Base-by-base conservation (phyloP, 495 filamentous ascomycete genomes). In the Hyaloscypha bicolor region DNA sequence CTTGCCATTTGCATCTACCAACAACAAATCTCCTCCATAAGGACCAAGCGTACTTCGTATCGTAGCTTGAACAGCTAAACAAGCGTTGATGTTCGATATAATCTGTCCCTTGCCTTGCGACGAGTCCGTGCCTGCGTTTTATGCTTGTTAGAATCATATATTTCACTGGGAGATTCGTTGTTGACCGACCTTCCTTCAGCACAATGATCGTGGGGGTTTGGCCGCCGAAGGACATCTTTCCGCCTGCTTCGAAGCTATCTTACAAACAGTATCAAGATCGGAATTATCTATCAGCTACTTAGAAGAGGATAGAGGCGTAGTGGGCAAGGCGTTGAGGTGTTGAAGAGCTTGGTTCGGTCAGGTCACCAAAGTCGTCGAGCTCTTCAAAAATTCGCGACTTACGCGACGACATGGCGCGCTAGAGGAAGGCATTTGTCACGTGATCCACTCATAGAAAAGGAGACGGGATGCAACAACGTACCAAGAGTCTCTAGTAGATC, bases 141-240 rank as follows among this genome's bases (percentile, higher is more conserved):
- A 25, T 21, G 25, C 25, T 65, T 71, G 51, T 76, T 4, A 48
- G 42, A 69, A 74, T 75, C 70, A 59, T 60, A 30, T 59, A 37
- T 48, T 55, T 55, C 64, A 35, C 55, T 25, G 21, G 12, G 14
- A 37, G 25, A 57, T 9, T 55, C 35, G 56, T 48, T 35, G 11
- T 22, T 33, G 12, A 66, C 69, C 53, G 29, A 96, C 94, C 94
- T 82, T 99, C 95, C 82, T 95, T 96, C 71, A 99, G 86, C 80
- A 99, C 96, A 76, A 99, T 91, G 77, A 99, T 99, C 68, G 96
- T 99, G 77, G 95, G 95, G 71, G 95, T 93, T 81, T 99, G 95
- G 79, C 94, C 95, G 79, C 92, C 93, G 83, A 98, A 99, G 77
- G 93, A 94, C 94, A 97, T 97, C 63, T 53, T 78, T 69, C 75